Evolutionary conservation across 805 yeast species (phyloP), one percentile per base, ranked within the genome.

Genomic region (Cyberlindnera samutprakarnensis): DNA sequence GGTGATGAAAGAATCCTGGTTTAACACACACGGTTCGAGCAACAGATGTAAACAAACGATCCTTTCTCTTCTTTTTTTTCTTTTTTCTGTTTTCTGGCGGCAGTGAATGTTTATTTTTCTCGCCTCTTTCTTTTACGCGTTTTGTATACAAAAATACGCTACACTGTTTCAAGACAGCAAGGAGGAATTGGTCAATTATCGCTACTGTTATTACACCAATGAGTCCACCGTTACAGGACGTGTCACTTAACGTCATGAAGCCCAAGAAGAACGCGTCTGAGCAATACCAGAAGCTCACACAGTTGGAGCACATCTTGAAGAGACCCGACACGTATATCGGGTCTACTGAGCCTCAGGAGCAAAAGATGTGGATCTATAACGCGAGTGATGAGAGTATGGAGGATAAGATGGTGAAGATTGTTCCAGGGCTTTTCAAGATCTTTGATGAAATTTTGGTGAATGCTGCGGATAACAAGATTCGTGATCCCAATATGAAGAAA

Each of bases 291-390:
- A 85, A 84, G 63, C 76, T 92, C 28, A 79, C 96, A 4, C 99
- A 90, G 59, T 68, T 92, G 49, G 97, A 92, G 53, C 99, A 92
- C 67, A 90, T 92, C 36, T 67, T 92, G 51, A 87, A 87, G 57
- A 79, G 99, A 58, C 99, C 99, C 1, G 99, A 92, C 57, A 90
- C 98, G 3, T 92, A 92, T 59, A 79, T 92, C 46, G 99, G 99
- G 6, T 87, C 96, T 2, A 81, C 88, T 16, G 99, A 92, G 59
- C 72, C 70, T 33, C 76, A 81, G 33, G 79, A 75, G 35, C 71
- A 80, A 33, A 75, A 75, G 31, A 80, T 85, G 75, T 92, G 98
- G 98, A 70, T 86, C 23, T 78, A 68, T 48, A 84, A 87, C 53
- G 76, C 72, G 27, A 79, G 71, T 27, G 62, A 70, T 1, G 68